These are phyloP conservation scores for Aspergillus sojae DNA, from an alignment of 2,329 filamentous ascomycete species.

Conservation along the genomic window DNA sequence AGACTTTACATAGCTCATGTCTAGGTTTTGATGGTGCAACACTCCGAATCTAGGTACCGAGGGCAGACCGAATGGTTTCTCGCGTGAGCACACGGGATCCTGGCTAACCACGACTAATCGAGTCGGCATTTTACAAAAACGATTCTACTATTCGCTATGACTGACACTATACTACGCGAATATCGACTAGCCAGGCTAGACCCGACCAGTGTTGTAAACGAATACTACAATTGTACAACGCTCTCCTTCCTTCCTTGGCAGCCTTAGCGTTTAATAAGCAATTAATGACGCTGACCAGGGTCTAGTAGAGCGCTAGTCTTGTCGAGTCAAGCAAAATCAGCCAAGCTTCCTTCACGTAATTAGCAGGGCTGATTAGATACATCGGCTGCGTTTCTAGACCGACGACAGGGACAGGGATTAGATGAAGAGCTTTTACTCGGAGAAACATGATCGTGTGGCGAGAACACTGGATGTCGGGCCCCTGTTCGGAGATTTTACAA, in stretches of 20 bases:
- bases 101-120: neutral
- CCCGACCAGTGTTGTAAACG: neutral
- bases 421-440: neutral
- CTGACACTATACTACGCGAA: neutral
- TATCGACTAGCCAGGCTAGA: neutral
- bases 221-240: neutral
- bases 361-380: neutral
- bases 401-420: neutral
- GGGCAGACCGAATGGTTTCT: neutral
- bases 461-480: neutral
- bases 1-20: neutral
- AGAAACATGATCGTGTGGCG: neutral
- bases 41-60: neutral
- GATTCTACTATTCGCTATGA: neutral
- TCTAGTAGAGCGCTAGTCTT: neutral
- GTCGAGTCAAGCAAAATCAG: slow-evolving; percentile 5
- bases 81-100: neutral
- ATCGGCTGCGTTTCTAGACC: slow-evolving; percentile 10
- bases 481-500: neutral
- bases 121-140: neutral
- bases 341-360: slow-evolving; percentile 11
- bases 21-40: neutral
- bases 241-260: neutral
- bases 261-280: slow-evolving; percentile 26
- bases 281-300: slow-evolving; percentile 18